Evolutionary conservation across 140 eudicot species (phyloP).

Genomic region (Senecio squalidus): DNA sequence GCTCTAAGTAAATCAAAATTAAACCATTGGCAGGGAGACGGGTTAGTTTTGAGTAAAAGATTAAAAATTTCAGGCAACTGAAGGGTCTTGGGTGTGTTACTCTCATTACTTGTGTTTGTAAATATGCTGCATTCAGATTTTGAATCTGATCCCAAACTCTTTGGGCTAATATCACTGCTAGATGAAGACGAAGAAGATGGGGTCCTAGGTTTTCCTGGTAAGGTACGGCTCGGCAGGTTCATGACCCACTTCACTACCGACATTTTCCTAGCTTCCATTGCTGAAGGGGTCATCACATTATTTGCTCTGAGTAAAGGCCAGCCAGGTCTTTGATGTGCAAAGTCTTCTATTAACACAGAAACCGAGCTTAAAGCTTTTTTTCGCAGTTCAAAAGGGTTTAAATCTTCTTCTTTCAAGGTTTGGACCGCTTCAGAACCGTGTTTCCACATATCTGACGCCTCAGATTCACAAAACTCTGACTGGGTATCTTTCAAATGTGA

Average conservation of each 20-base stretch:
- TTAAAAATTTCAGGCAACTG: constrained; percentile 55
- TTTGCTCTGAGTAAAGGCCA: constrained; percentile 86
- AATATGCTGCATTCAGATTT: constrained; percentile 25
- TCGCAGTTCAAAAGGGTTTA: constrained; percentile 25
- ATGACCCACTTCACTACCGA: constrained; percentile 96
- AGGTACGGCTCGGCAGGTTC: constrained; percentile 74
- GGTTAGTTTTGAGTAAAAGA: constrained; percentile 43
- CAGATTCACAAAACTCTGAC: constrained; percentile 78
- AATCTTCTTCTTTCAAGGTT: constrained; percentile 34
- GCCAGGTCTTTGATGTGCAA: constrained; percentile 73
- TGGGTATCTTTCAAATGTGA: constrained; percentile 32
- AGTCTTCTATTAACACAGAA: constrained; percentile 50
- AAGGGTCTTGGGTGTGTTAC: constrained; percentile 21
- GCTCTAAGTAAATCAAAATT: constrained; percentile 52
- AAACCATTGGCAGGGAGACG: constrained; percentile 59
- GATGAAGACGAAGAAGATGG: constrained; percentile 35
- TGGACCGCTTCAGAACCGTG: constrained; percentile 39
- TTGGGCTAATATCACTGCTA: constrained; percentile 35
- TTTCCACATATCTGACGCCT: constrained; percentile 56
- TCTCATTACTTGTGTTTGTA: constrained; percentile 24
- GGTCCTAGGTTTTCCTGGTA: constrained; percentile 50
- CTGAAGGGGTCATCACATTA: constrained; percentile 44
- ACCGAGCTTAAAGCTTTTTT: constrained; percentile 46
- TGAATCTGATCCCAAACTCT: constrained; percentile 31
- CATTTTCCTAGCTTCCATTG: constrained; percentile 72